These are phyloP conservation scores for Leishmania major DNA, from an alignment of 208 protist species.

Conservation along the genomic window DNA sequence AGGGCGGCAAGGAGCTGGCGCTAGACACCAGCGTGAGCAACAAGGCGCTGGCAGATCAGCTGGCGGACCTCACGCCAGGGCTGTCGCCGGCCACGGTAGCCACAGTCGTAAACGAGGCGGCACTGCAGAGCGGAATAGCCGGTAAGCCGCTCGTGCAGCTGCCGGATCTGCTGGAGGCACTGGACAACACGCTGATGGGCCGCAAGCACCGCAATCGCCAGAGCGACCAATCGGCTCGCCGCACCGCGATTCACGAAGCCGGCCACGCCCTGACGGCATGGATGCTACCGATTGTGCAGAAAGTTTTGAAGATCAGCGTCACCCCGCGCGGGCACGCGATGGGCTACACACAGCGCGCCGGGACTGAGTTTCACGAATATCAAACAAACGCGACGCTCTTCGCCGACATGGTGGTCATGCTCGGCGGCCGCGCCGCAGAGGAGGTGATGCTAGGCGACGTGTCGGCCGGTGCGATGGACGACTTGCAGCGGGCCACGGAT, in stretches of 20 bases:
- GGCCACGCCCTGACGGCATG: slow-evolving; percentile 80
- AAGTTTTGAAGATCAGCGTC: slow-evolving; percentile 85
- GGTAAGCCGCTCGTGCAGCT: slow-evolving; percentile 80
- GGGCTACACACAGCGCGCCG: slow-evolving; percentile 88
- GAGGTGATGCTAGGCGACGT: slow-evolving; percentile 86
- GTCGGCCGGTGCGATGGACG: slow-evolving; percentile 91
- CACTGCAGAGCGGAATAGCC: slow-evolving; percentile 84
- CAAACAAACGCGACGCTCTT: slow-evolving; percentile 89
- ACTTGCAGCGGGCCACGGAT: slow-evolving; percentile 86
- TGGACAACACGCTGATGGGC: slow-evolving; percentile 87
- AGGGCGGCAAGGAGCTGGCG: slow-evolving; percentile 56
- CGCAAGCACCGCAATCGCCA: slow-evolving; percentile 84
- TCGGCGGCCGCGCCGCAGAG: slow-evolving; percentile 87
- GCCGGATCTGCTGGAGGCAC: slow-evolving; percentile 66
- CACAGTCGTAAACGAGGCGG: slow-evolving; percentile 97
- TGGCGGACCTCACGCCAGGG: slow-evolving; percentile 89
- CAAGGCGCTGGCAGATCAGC: slow-evolving; percentile 34
- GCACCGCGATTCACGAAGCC: slow-evolving; percentile 79
- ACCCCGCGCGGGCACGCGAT: slow-evolving; percentile 82
- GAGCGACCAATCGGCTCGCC: slow-evolving; percentile 54
- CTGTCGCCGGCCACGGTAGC: slow-evolving; percentile 95
- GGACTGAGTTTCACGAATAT: slow-evolving; percentile 88
- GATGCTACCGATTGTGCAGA: slow-evolving; percentile 74
- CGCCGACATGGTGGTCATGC: slow-evolving; percentile 84
- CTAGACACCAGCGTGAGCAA: slow-evolving; percentile 65